Conservation (phyloP, 139 green algal species). For the Chlorella sorokiniana region DNA sequence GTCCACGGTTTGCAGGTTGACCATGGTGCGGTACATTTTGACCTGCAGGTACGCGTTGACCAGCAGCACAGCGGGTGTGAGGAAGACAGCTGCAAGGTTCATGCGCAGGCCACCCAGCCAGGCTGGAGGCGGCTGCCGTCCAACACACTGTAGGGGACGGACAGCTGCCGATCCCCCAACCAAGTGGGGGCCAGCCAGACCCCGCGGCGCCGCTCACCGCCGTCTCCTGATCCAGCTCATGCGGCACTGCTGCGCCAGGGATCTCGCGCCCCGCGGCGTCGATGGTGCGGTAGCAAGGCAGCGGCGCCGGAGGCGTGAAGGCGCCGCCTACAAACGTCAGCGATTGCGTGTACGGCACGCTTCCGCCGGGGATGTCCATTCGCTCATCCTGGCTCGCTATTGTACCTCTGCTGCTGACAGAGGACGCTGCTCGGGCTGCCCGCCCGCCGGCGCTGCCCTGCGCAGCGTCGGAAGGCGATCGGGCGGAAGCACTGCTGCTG, state of each 20-base stretch:
- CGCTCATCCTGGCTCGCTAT: not conserved
- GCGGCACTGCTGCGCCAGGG: slow-evolving; percentile 44
- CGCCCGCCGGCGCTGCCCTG: not conserved
- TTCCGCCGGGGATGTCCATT: slow-evolving; percentile 63
- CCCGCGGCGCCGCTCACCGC: slow-evolving; percentile 23
- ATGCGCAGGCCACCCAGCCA: too few species aligned
- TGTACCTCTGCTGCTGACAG: not conserved
- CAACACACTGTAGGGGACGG: too few species aligned
- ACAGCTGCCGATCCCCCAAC: too few species aligned
- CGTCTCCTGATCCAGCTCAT: slow-evolving; percentile 49
- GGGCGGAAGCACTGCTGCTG: not conserved
- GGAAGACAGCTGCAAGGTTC: too few species aligned
- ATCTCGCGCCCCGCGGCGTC: slow-evolving; percentile 59
- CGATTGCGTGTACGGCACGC: slow-evolving; percentile 58
- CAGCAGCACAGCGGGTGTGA: not conserved
- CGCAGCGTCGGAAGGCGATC: not conserved
- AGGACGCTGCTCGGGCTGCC: not conserved
- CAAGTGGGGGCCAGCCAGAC: too few species aligned
- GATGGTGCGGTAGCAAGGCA: slow-evolving; percentile 71
- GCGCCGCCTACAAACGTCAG: slow-evolving; percentile 53
- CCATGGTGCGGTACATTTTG: slow-evolving; percentile 70
- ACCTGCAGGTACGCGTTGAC: not conserved
- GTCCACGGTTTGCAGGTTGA: slow-evolving; percentile 80
- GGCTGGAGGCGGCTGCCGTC: too few species aligned
- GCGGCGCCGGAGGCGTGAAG: slow-evolving; percentile 5